phyloP scores from a whole-genome alignment of 2,329 filamentous ascomycete species.

The Colletotrichum godetiae region DNA sequence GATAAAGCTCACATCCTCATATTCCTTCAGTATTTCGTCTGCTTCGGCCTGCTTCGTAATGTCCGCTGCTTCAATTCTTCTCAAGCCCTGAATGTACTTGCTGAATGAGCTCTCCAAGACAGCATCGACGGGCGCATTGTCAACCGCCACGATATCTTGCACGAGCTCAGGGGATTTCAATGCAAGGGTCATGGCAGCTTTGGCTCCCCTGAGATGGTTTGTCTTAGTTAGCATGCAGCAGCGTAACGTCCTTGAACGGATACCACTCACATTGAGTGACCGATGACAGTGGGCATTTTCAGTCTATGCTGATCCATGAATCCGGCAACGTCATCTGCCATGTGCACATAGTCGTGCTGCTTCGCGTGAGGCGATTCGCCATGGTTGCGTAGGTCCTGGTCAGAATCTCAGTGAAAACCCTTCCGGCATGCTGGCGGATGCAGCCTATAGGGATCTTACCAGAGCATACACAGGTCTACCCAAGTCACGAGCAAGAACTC shows the following conservation, averaged over 20 bases:
- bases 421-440: constrained; percentile 27
- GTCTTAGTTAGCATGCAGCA: not conserved
- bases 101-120: constrained; percentile 79
- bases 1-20: constrained; percentile 70
- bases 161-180: constrained; percentile 76
- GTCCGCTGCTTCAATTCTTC: constrained; percentile 76
- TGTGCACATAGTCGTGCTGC: constrained; percentile 81
- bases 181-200: constrained; percentile 89
- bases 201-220: constrained; percentile 73
- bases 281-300: constrained; percentile 81
- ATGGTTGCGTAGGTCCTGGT: constrained; percentile 89
- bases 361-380: constrained; percentile 85
- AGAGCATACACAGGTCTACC: constrained; percentile 84
- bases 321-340: constrained; percentile 84
- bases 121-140: constrained; percentile 91
- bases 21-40: constrained; percentile 80
- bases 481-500: constrained; percentile 83
- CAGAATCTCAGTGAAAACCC: constrained; percentile 24
- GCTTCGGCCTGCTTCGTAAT: constrained; percentile 81
- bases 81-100: constrained; percentile 87
- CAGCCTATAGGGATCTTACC: constrained; percentile 58
- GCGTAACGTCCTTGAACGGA: not conserved
- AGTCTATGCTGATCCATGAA: constrained; percentile 82
- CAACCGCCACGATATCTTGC: constrained; percentile 81
- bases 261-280: constrained; percentile 84